These are phyloP conservation scores for Holtermannia corniformis DNA, from an alignment of 768 basidiomycete genomes.

Conservation along the genomic window DNA sequence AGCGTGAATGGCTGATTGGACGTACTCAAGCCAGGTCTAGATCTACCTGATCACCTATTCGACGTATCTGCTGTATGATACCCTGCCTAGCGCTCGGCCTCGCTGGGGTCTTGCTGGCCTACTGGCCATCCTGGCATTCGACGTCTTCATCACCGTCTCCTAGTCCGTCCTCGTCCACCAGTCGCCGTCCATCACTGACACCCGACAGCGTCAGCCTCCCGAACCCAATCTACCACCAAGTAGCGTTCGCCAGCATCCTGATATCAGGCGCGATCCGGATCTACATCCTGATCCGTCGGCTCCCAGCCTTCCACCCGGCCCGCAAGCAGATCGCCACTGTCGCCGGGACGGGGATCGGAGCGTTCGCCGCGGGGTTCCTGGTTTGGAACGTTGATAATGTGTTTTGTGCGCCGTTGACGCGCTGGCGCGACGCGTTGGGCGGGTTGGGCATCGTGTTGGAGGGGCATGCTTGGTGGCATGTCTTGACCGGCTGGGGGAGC, in stretches of 20 bases:
- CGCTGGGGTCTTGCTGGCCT: constrained; percentile 23
- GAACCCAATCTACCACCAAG: constrained; percentile 71
- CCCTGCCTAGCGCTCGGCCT: constrained; percentile 15
- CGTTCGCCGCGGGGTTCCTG: constrained; percentile 58
- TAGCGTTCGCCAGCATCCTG: constrained; percentile 58
- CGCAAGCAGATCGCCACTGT: constrained; percentile 45
- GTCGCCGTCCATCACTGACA: background rate
- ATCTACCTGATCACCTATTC: constrained; percentile 56
- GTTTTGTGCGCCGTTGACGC: constrained; percentile 48
- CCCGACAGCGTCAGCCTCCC: constrained; percentile 57
- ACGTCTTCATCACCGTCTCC: constrained; percentile 57
- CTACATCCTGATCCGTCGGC: constrained; percentile 50
- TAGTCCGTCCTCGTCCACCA: constrained; percentile 51
- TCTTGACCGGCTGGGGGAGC: constrained; percentile 30
- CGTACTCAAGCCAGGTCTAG: constrained; percentile 6
- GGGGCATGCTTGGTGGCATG: constrained; percentile 36
- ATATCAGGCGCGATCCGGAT: constrained; percentile 47
- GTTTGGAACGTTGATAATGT: constrained; percentile 76
- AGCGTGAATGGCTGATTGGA: background rate
- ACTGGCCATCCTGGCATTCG: constrained; percentile 44
- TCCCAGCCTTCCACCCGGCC: constrained; percentile 28
- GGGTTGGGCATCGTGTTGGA: constrained; percentile 27
- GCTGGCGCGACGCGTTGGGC: constrained; percentile 10
- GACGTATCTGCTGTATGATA: background rate
- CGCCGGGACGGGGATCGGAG: constrained; percentile 48